These are phyloP conservation scores for Phyllosticta capitalensis DNA, from an alignment of 2,329 filamentous ascomycete genomes.

Conservation along the genomic window DNA sequence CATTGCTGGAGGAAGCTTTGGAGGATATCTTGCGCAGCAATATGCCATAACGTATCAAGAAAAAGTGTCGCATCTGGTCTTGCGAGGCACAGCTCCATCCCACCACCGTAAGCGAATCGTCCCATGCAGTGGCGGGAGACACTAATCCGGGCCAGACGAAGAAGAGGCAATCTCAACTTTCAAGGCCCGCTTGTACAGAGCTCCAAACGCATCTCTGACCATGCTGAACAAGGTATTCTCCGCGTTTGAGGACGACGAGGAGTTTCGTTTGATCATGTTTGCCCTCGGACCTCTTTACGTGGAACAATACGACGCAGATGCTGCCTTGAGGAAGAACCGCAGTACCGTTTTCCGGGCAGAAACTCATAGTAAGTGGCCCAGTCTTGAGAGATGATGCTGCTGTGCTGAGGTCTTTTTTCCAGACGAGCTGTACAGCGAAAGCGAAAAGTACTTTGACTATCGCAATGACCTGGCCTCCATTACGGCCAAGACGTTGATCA, in stretches of 20 bases:
- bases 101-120: constrained; percentile 25
- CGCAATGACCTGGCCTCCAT: constrained; percentile 20
- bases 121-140: background rate
- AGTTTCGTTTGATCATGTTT: constrained; percentile 31
- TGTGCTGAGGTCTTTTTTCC: background rate
- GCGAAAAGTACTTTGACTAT: constrained; percentile 34
- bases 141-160: constrained; percentile 19
- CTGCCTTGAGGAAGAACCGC: constrained; percentile 21
- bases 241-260: constrained; percentile 27
- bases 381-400: background rate
- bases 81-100: constrained; percentile 29
- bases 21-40: constrained; percentile 31
- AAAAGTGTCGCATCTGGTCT: constrained; percentile 24
- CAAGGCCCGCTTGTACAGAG: constrained; percentile 23
- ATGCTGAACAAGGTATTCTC: constrained; percentile 34
- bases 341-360: constrained; percentile 27
- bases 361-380: constrained; percentile 25
- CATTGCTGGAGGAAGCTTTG: constrained; percentile 33
- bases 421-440: constrained; percentile 28
- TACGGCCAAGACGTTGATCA: constrained; percentile 27
- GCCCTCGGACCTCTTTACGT: constrained; percentile 31
- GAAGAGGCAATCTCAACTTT: constrained; percentile 25
- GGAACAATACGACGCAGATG: constrained; percentile 27
- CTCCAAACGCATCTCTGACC: constrained; percentile 28
- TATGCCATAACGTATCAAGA: constrained; percentile 31